Base-by-base conservation (phyloP, 208 protist species). In the Acanthamoeba triangularis region DNA sequence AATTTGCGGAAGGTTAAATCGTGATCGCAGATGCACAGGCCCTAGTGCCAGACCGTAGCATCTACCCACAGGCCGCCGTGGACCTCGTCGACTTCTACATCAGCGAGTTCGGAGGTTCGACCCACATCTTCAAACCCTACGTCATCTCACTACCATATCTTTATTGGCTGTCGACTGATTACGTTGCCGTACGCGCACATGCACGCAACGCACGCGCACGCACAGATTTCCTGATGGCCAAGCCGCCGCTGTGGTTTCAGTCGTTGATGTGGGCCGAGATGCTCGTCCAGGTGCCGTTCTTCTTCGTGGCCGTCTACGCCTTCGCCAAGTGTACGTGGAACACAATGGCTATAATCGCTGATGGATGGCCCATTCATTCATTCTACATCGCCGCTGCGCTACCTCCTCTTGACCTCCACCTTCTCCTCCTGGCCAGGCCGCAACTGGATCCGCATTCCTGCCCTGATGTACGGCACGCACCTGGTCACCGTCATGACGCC, bases 261-360 rank as follows among this genome's bases (percentile, higher is more conserved):
- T 95, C 90, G 30, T 67, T 96, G 35, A 47, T 96, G 30, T 56
- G 47, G 41, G 78, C 47, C 44, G 95, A 96, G 88, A 72, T 96
- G 67, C 37, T 96, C n/a, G 49, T 96, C 56, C 95, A 96, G 69
- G 52, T 96, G 93, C 95, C 95, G 14, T 96, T 96, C 88, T 96
- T 95, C 95, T 95, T 96, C n/a, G 63, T 94, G n/a, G 95, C 95
- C 82, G 56, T 95, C 61, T 94, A 96, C 69, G 95, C 74, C n/a
- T 87, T 95, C 41, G 35, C 54, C 47, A 96, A 92, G 65, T 63
- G 94, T 95, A 37, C 41, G 82, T 30, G 20, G 10, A n/a, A 28
- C 41, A 41, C 37, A 41, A n/a, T n/a, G n/a, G n/a, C n/a, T n/a
- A n/a, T n/a, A n/a, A n/a, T n/a, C n/a, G n/a, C n/a, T n/a, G 37